These are phyloP conservation scores for Aspergillus egyptiacus DNA, from an alignment of 495 filamentous ascomycete genomes.

Conservation along the genomic window DNA sequence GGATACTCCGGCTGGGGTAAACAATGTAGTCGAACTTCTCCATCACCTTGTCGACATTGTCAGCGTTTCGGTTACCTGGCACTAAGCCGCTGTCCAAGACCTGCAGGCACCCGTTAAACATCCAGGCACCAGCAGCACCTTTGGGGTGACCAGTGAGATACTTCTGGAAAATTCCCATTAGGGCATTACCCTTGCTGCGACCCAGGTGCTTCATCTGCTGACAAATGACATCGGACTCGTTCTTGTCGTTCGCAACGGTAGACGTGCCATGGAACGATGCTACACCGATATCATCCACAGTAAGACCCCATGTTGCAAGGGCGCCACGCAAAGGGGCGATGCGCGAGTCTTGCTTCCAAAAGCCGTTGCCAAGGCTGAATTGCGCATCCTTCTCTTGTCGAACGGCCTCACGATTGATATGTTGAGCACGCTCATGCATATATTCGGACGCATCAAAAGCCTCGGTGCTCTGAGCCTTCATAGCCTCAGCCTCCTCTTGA, in stretches of 20 bases:
- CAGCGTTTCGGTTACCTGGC: slow-evolving; percentile 94
- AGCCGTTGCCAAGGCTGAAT: slow-evolving; percentile 88
- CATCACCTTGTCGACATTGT: slow-evolving; percentile 94
- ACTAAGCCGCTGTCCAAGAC: slow-evolving; percentile 89
- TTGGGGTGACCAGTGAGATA: slow-evolving; percentile 98
- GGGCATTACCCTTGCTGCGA: slow-evolving; percentile 88
- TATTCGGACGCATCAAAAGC: slow-evolving; percentile 77
- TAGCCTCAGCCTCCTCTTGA: slow-evolving; percentile 82
- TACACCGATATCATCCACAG: slow-evolving; percentile 89
- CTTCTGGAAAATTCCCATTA: slow-evolving; percentile 98
- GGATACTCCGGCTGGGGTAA: slow-evolving; percentile 89
- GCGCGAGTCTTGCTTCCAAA: slow-evolving; percentile 91
- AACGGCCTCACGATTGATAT: slow-evolving; percentile 82
- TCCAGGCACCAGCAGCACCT: slow-evolving; percentile 98
- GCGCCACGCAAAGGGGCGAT: slow-evolving; percentile 94
- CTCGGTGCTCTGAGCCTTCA: slow-evolving; percentile 67
- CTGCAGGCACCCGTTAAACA: slow-evolving; percentile 97
- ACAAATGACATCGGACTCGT: slow-evolving; percentile 96
- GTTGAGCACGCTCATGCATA: slow-evolving; percentile 72
- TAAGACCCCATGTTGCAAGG: slow-evolving; percentile 94
- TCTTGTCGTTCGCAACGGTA: slow-evolving; percentile 98
- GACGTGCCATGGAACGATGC: slow-evolving; percentile 99
- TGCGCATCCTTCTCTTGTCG: slow-evolving; percentile 89
- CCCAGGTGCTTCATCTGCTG: slow-evolving; percentile 94
- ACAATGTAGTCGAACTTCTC: slow-evolving; percentile 97